These are phyloP conservation scores for Theileria annulata DNA, from an alignment of 169 alveolate genomes.

Conservation along the genomic window DNA sequence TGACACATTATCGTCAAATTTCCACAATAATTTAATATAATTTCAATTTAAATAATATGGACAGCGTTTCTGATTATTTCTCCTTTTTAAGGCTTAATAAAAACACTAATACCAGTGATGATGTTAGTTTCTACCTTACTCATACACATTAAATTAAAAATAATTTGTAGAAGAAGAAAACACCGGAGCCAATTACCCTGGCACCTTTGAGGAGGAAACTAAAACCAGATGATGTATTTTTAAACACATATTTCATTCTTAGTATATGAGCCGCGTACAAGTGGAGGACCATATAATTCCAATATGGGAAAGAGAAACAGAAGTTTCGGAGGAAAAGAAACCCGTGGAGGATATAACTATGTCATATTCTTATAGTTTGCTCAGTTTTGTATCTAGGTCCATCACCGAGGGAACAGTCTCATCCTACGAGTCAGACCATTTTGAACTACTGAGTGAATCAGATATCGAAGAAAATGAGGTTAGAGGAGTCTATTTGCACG, in stretches of 20 bases:
- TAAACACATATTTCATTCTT: neutral
- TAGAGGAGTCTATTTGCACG: conserved; percentile 50
- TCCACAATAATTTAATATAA: no score
- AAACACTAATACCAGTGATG: neutral
- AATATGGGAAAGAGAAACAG: conserved; percentile 36
- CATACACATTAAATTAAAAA: neutral
- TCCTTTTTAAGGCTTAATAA: neutral
- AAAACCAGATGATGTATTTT: conserved; percentile 38
- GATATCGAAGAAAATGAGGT: conserved; percentile 47
- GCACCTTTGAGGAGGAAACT: conserved; percentile 40
- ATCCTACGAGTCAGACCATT: conserved; percentile 44
- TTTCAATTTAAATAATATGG: neutral
- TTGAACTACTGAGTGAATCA: conserved; percentile 40
- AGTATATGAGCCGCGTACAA: conserved; percentile 55
- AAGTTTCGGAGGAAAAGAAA: conserved; percentile 11
- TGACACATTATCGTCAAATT: neutral
- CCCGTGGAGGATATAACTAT: conserved; percentile 19
- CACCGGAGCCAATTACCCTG: conserved; percentile 27
- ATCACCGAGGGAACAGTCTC: conserved; percentile 46
- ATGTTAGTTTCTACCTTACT: neutral
- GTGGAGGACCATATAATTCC: conserved; percentile 59
- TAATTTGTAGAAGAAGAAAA: neutral
- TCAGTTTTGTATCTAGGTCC: conserved; percentile 34
- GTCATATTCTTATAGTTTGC: conserved; percentile 47
- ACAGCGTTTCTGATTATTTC: neutral